Conservation (phyloP, 768 basidiomycete genomes). For the Kwoniella mangroviensis region DNA sequence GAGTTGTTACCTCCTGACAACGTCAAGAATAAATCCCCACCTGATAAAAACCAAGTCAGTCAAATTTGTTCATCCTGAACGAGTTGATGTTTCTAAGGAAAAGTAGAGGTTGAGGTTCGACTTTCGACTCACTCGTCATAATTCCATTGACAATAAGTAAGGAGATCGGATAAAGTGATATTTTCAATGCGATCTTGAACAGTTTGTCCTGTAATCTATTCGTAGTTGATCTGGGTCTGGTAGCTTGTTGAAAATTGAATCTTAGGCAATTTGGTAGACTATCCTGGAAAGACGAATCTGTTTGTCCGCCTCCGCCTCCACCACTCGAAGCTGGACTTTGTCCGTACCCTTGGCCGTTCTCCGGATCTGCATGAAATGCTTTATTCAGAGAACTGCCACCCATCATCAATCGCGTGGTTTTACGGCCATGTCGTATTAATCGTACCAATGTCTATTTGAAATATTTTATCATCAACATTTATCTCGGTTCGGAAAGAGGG, state of each 20-base stretch:
- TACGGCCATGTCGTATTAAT: constrained; percentile 11
- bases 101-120: background rate
- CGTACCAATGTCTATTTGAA: constrained; percentile 3
- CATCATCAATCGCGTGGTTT: constrained; percentile 13
- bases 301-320: too few species aligned
- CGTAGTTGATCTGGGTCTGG: background rate
- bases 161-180: constrained; percentile 34
- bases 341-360: background rate
- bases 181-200: constrained; percentile 31
- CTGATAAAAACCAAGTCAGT: background rate
- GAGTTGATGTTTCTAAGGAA: too few species aligned
- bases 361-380: constrained; percentile 7
- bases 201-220: constrained; percentile 24
- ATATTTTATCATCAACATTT: background rate
- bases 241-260: background rate
- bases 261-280: constrained; percentile 11
- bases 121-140: constrained; percentile 26
- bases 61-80: background rate
- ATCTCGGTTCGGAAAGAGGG: background rate
- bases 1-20: constrained; percentile 20
- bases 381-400: constrained; percentile 14
- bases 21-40: constrained; percentile 30
- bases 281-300: background rate
- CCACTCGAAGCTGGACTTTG: background rate
- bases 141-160: constrained; percentile 40